Base-by-base conservation (phyloP, 371 early-diverging fungal species). In the Mucor mucedo region DNA sequence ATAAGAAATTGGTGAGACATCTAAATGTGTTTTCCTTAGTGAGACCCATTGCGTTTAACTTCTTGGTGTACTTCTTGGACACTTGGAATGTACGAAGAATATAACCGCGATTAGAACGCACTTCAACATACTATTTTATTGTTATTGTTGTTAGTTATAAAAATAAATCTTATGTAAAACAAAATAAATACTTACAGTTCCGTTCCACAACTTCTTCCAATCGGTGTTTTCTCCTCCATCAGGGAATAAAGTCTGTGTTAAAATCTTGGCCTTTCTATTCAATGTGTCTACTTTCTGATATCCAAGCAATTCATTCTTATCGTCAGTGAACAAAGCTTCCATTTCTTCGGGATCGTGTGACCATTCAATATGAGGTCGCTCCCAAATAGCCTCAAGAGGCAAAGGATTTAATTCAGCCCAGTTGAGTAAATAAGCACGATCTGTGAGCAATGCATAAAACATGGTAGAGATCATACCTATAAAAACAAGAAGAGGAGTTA, bases 401-500 rank as follows among this genome's bases (percentile, higher is more conserved):
- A 75, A 57, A 14, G 82, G 82, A 48, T 80, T 76, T 13, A 58
- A 56, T 5, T 65, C 67, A 30, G 61, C 64, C 82, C 82, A 82
- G 32, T 78, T 60, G 10, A 76, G 54, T 10, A 78, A 59, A 32
- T 78, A 82, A 3, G 74, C 74, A 38, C 82, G 64, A 44, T 77
- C 75, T 0, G 82, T 78, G 13, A 82, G 41, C n/a, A 82, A 53
- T 10, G 78, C 78, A 56, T 72, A 77, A 55, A 82, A 82, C 54
- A 82, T 77, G 11, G 79, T 78, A 33, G 82, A 82, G 14, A 82
- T 70, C 77, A 82, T 82, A 45, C 82, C 82, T 80, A 60, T 11
- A 49, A 16, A 32, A 58, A 39, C 2, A 1, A 10, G 9, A 35
- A 35, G 21, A 28, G 61, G 30, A n/a, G 14, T 52, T 28, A 21